Evolutionary conservation across 257 asterid genomes (phyloP).

Genomic region (Haberlea rhodopensis): DNA sequence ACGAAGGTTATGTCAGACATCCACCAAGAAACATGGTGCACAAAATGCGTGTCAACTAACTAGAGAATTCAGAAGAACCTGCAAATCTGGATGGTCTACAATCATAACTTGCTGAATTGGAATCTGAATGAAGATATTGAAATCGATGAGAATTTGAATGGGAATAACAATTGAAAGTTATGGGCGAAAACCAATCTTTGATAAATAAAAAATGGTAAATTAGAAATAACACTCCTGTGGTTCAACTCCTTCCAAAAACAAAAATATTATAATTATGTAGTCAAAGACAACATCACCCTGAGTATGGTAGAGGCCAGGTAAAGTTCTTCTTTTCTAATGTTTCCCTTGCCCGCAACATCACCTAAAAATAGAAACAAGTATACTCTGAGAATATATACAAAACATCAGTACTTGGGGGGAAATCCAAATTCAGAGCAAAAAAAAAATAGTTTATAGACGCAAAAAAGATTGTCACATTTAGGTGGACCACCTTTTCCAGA

Average conservation of each 20-base stretch:
- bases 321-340: constrained; percentile 73
- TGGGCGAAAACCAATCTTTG: background rate
- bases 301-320: constrained; percentile 66
- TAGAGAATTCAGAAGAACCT: too few species aligned
- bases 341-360: constrained; percentile 76
- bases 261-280: background rate
- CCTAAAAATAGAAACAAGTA: constrained; percentile 44
- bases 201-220: background rate
- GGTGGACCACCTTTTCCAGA: background rate
- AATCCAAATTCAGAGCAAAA: too few species aligned
- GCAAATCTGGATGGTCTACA: constrained; percentile 77
- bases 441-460: too few species aligned
- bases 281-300: constrained; percentile 47
- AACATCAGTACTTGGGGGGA: too few species aligned
- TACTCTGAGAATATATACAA: constrained; percentile 9
- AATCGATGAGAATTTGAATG: constrained; percentile 16
- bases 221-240: constrained; percentile 4
- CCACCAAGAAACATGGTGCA: too few species aligned
- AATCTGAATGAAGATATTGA: too few species aligned
- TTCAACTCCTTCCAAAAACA: constrained; percentile 6
- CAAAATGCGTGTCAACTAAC: too few species aligned
- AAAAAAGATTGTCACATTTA: background rate
- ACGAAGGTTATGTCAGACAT: too few species aligned
- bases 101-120: constrained; percentile 65
- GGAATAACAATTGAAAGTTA: constrained; percentile 14